These are phyloP conservation scores for Vaccinium macrocarpon DNA, from an alignment of 148 eudicot species.

Conservation along the genomic window DNA sequence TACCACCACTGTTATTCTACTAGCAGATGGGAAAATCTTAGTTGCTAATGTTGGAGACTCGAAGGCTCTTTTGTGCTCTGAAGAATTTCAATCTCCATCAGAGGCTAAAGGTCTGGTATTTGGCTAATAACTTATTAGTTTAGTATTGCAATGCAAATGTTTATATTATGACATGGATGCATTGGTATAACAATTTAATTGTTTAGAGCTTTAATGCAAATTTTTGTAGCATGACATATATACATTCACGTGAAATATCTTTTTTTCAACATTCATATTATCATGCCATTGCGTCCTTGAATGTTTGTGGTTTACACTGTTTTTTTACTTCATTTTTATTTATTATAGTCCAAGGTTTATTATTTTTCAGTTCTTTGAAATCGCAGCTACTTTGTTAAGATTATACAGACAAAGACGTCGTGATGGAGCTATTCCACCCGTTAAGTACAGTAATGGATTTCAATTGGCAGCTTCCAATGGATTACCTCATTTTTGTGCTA, in stretches of 20 bases:
- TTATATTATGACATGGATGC: background rate
- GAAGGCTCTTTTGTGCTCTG: constrained; percentile 89
- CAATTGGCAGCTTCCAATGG: constrained; percentile 56
- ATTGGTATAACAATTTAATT: constrained; percentile 8
- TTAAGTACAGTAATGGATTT: constrained; percentile 52
- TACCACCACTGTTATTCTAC: constrained; percentile 75
- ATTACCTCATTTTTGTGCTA: constrained; percentile 51
- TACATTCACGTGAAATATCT: background rate
- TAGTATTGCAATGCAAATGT: background rate
- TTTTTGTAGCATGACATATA: background rate
- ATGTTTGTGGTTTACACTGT: background rate
- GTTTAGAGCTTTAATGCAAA: background rate
- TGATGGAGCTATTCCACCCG: constrained; percentile 43
- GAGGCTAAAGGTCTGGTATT: constrained; percentile 77
- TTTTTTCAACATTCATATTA: background rate
- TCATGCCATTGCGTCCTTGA: constrained; percentile 15
- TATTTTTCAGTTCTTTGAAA: constrained; percentile 20
- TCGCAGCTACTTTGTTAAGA: constrained; percentile 79
- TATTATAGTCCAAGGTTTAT: constrained; percentile 14
- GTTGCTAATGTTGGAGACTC: constrained; percentile 97
- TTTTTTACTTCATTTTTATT: background rate
- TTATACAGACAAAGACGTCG: constrained; percentile 57
- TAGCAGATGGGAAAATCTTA: constrained; percentile 70
- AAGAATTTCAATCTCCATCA: constrained; percentile 59
- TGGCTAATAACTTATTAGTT: constrained; percentile 15